phyloP scores from a whole-genome alignment of 192 early-diverging fungal genomes.

The Backusella luteola region DNA sequence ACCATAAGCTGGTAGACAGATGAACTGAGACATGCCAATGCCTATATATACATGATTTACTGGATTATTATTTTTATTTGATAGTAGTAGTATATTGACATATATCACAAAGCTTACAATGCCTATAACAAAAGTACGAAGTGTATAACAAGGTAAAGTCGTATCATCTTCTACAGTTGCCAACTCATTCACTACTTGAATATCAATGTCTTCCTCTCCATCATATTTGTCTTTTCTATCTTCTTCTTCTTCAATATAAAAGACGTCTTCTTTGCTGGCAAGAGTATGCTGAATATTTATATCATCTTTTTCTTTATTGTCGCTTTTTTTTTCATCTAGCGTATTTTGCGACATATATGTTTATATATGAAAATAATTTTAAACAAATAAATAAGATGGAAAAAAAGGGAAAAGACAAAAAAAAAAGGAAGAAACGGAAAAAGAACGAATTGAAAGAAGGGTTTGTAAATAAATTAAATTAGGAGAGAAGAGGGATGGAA shows the following conservation, averaged over 20 bases:
- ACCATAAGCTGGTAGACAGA: constrained; percentile 74
- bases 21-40: constrained; percentile 50
- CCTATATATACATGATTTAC: not conserved
- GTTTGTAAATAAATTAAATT: not conserved
- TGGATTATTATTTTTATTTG: not conserved
- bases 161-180: constrained; percentile 52
- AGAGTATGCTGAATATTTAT: not conserved
- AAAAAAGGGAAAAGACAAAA: not conserved
- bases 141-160: constrained; percentile 56
- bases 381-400: not conserved
- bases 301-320: not conserved
- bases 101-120: constrained; percentile 34
- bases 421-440: not conserved
- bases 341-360: not conserved
- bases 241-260: not conserved
- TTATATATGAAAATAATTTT: not conserved
- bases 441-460: not conserved
- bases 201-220: constrained; percentile 21
- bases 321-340: not conserved
- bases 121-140: constrained; percentile 65
- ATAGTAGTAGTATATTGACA: not conserved
- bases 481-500: not conserved
- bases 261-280: not conserved
- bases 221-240: not conserved
- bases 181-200: constrained; percentile 21